Conservation (phyloP, 257 asterid species). For the Fraxinus cuspidata region DNA sequence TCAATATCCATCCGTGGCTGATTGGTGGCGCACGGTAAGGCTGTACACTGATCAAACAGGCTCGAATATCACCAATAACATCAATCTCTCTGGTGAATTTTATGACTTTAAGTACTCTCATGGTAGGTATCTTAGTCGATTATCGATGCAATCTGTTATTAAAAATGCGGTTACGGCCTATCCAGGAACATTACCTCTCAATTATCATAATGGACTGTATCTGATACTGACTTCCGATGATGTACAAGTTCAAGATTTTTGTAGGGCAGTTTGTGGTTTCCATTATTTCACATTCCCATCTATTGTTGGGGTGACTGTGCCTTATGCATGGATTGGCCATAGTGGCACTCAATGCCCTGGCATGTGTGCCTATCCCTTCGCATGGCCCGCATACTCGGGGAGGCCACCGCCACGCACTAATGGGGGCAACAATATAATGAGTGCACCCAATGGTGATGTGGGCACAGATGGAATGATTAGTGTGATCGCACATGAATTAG, state of each 20-base stretch:
- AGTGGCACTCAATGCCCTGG: slow-evolving; percentile 75
- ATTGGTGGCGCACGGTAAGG: slow-evolving; percentile 71
- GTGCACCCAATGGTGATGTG: slow-evolving; percentile 63
- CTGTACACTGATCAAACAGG: slow-evolving; percentile 74
- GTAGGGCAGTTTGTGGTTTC: slow-evolving; percentile 77
- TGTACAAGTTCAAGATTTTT: slow-evolving; percentile 66
- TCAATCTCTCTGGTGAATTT: slow-evolving; percentile 51
- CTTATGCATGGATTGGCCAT: slow-evolving; percentile 76
- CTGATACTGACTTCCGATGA: slow-evolving; percentile 58
- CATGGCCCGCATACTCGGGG: slow-evolving; percentile 51
- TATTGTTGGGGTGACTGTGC: slow-evolving; percentile 63
- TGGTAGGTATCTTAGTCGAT: slow-evolving; percentile 46
- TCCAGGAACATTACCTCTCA: slow-evolving; percentile 38
- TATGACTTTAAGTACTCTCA: slow-evolving; percentile 55
- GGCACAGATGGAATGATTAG: slow-evolving; percentile 84
- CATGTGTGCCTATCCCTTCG: slow-evolving; percentile 76
- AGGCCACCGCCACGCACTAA: slow-evolving; percentile 31
- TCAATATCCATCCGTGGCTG: slow-evolving; percentile 60
- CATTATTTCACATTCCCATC: slow-evolving; percentile 77
- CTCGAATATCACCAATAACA: slow-evolving; percentile 40
- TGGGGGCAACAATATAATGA: slow-evolving; percentile 34
- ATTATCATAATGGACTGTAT: slow-evolving; percentile 55
- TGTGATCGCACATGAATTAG: slow-evolving; percentile 80
- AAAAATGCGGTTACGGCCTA: slow-evolving; percentile 36
- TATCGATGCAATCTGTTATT: slow-evolving; percentile 60